Percentiles rank a stretch among this genome's conserved stretches.
These are phyloP conservation scores for Gossypium lobatum DNA, from an alignment of 441 rosid species.

Conservation along the genomic window DNA sequence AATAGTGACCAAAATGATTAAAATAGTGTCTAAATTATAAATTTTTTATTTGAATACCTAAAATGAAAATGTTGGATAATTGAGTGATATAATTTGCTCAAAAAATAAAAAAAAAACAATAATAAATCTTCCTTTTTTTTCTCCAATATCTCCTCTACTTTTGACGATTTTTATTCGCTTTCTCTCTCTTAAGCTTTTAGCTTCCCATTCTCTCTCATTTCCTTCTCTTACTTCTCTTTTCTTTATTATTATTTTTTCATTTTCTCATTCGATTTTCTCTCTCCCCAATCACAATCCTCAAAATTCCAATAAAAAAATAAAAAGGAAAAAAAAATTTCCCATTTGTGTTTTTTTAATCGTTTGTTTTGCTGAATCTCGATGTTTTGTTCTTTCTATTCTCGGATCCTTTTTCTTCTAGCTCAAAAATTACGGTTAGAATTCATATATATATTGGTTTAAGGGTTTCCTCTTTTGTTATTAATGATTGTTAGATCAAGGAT, in stretches of 20 bases:
- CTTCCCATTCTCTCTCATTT: background rate
- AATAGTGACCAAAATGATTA: too few species aligned
- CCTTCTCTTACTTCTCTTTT: background rate
- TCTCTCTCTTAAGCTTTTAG: background rate
- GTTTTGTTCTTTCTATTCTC: constrained; percentile 43
- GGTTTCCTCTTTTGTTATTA: constrained; percentile 14
- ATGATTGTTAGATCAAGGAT: background rate
- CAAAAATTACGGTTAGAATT: constrained; percentile 38
- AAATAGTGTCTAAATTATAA: too few species aligned
- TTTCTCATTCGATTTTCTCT: background rate
- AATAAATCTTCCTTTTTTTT: background rate
- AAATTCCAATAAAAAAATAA: background rate
- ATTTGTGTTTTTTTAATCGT: background rate
- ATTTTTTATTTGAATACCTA: too few species aligned
- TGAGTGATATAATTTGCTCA: too few species aligned
- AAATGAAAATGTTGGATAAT: too few species aligned
- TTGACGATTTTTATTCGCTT: background rate
- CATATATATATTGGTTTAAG: constrained; percentile 11
- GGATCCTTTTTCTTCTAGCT: constrained; percentile 34
- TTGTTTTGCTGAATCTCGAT: constrained; percentile 25
- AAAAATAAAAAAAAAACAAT: too few species aligned
- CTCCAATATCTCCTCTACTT: background rate
- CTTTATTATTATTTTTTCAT: background rate
- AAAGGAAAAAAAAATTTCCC: background rate
- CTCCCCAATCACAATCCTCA: background rate